These are phyloP conservation scores for Plantago lanceolata DNA, from an alignment of 305 asterid species.

Conservation along the genomic window DNA sequence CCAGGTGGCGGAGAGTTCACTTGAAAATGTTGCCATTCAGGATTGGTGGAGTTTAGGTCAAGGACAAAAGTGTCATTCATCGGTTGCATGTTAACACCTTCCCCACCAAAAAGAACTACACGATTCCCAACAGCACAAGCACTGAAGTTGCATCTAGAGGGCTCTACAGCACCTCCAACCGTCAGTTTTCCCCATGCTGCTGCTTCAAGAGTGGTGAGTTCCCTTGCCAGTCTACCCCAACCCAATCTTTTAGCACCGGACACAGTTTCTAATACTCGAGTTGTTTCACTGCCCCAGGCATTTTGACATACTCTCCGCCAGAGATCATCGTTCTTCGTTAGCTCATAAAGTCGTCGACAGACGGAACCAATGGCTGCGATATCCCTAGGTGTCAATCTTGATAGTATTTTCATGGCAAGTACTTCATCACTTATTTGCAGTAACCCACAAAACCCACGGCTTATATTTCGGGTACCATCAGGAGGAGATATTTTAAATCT, in stretches of 20 bases:
- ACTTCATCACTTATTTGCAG: slow-evolving; percentile 74
- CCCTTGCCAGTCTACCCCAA: slow-evolving; percentile 84
- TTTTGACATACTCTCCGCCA: slow-evolving; percentile 88
- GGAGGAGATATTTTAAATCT: slow-evolving; percentile 46
- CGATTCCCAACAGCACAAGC: slow-evolving; percentile 71
- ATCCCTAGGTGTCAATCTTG: slow-evolving; percentile 73
- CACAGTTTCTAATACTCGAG: slow-evolving; percentile 60
- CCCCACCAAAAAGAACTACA: slow-evolving; percentile 71
- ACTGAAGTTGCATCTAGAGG: slow-evolving; percentile 65
- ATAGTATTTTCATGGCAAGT: slow-evolving; percentile 52
- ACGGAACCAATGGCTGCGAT: slow-evolving; percentile 80
- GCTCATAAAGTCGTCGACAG: slow-evolving; percentile 55
- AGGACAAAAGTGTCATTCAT: slow-evolving; percentile 86
- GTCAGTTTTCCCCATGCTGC: slow-evolving; percentile 81
- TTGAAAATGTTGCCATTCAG: slow-evolving; percentile 75
- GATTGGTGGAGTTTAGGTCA: slow-evolving; percentile 71
- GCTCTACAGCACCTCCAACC: slow-evolving; percentile 69
- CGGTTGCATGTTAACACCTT: slow-evolving; percentile 94
- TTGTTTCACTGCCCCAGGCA: slow-evolving; percentile 81
- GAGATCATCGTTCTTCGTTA: slow-evolving; percentile 70
- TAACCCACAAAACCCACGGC: slow-evolving; percentile 60
- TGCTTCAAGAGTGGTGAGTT: slow-evolving; percentile 78
- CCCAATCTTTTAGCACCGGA: slow-evolving; percentile 77
- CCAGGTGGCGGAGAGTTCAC: slow-evolving; percentile 94
- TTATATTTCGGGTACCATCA: slow-evolving; percentile 42